Base-by-base conservation (phyloP, 768 basidiomycete genomes). In the Sarcodon aspratus region DNA sequence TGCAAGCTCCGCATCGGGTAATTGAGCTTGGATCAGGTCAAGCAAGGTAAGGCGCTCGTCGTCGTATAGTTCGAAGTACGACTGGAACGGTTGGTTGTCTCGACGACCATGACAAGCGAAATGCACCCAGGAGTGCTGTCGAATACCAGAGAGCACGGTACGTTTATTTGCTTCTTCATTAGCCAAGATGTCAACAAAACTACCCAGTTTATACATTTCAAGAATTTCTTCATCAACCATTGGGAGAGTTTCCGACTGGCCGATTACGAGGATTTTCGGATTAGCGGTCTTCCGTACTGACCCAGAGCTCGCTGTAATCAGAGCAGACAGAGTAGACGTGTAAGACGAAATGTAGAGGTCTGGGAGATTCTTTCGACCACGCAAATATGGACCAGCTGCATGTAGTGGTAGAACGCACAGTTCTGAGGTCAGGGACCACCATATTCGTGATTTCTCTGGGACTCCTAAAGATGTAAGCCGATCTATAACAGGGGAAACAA, bases 361-460 rank as follows among this genome's bases (percentile, higher is more conserved):
- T 10, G 52, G 54, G 31, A 61, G 21, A 31, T 43, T 9, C 21
- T 10, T 35, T 27, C 49, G 31, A 33, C 21, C 43, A 27, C 13
- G 12, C 11, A 38, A 38, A 33, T 61, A 63, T 4, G 61, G 47
- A 33, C 66, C 63, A 3, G 66, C 63, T 4, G 66, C 64, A 51
- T 67, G 66, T 15, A 66, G 53, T 5, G 66, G 64, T 38, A 69
- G 59, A 36, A 60, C 58, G 4, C 59, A 32, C 1, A 66, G 48
- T 7, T 55, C 55, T 3, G 60, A 61, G 9, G 63, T 66, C 2
- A 59, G 55, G 52, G 63, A 67, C 66, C 65, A 56, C 51, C 51
- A 51, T 7, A 53, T 38, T 4, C 49, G 55, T 9, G 48, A 48
- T 27, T 36, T 11, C 12, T 27, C 12, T 10, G 34, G 9, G 33